Base-by-base conservation (phyloP, 306 rosid species). In the Cyamopsis tetragonoloba region DNA sequence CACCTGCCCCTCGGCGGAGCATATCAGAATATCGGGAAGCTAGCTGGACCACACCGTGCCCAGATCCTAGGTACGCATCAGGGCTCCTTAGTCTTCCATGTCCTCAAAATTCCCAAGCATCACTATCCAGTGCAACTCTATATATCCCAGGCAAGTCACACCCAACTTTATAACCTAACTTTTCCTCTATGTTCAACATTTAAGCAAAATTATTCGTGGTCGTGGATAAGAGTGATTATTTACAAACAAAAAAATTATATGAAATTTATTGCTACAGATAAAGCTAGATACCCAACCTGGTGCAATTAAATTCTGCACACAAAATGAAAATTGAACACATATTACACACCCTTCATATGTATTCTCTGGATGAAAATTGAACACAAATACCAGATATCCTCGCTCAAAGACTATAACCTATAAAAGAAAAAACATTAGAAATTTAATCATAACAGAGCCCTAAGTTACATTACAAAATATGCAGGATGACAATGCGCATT, bases 111-210 rank as follows among this genome's bases (percentile, higher is more conserved):
- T 86, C 96, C 73, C 2, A 0, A 66, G 88, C 89, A 78, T 92
- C 96, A 39, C 96, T 92, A 64, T 89, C 98, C 42, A 92, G 91
- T 18, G 93, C 96, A 81, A 92, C 91, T 83, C 91, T 84, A 76
- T 92, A 92, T 73, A 86, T 92, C 73, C 98, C 98, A 69, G 98
- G 96, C 74, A 87, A 87, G 84, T 92, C 98, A 12, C 98, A 92
- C 61, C 96, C 98, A 72, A 92, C 87, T 87, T 92, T 92, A 72
- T 92, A 92, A n/a, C n/a, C n/a, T n/a, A n/a, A n/a, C n/a, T n/a
- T n/a, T n/a, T n/a, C 76, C 98, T 92, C 80, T 18, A 68, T 69
- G 65, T 47, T 66, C 69, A 73, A 73, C 27, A 55, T 68, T 65
- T 50, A 73, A 77, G 65, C 62, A 49, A 46, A 67, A 66, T 53